These are phyloP conservation scores for Phytopythium kandeliae DNA, from an alignment of 352 stramenopile genomes.

Conservation along the genomic window DNA sequence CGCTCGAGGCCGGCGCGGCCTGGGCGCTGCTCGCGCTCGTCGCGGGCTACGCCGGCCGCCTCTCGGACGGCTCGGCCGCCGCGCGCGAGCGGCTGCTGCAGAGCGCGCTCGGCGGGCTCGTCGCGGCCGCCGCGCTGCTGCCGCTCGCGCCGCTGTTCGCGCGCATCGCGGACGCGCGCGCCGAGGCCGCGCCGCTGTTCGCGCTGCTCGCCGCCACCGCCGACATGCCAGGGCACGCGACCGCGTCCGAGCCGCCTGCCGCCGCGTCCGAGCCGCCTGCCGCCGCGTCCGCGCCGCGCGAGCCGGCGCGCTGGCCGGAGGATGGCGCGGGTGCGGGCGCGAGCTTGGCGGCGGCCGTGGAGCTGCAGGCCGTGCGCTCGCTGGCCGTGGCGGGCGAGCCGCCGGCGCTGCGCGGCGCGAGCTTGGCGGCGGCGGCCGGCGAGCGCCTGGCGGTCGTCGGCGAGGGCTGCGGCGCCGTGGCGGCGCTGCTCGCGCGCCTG, in stretches of 20 bases:
- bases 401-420: slow-evolving; percentile 22
- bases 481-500: slow-evolving; percentile 24
- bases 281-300: slow-evolving; percentile 13
- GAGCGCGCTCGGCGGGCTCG: slow-evolving; percentile 7
- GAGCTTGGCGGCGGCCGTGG: slow-evolving; percentile 16
- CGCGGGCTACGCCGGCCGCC: slow-evolving; percentile 15
- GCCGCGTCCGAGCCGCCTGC: slow-evolving; percentile 1
- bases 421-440: slow-evolving; percentile 23
- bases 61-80: slow-evolving; percentile 1
- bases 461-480: slow-evolving; percentile 21
- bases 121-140: slow-evolving; percentile 15
- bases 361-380: slow-evolving; percentile 27
- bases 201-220: slow-evolving; percentile 7
- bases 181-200: slow-evolving; percentile 15
- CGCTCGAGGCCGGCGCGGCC: slow-evolving; percentile 12
- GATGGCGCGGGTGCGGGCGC: slow-evolving; percentile 20
- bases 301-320: slow-evolving; percentile 9
- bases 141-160: slow-evolving; percentile 13
- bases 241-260: background rate
- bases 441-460: slow-evolving; percentile 42
- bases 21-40: slow-evolving; percentile 22
- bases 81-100: slow-evolving; percentile 9
- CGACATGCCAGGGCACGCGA: slow-evolving; percentile 1
- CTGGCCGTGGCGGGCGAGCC: slow-evolving; percentile 26
- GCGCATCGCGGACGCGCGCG: slow-evolving; percentile 6